Evolutionary conservation across 805 yeast genomes (phyloP).

Genomic region (Candida hungchunana): DNA sequence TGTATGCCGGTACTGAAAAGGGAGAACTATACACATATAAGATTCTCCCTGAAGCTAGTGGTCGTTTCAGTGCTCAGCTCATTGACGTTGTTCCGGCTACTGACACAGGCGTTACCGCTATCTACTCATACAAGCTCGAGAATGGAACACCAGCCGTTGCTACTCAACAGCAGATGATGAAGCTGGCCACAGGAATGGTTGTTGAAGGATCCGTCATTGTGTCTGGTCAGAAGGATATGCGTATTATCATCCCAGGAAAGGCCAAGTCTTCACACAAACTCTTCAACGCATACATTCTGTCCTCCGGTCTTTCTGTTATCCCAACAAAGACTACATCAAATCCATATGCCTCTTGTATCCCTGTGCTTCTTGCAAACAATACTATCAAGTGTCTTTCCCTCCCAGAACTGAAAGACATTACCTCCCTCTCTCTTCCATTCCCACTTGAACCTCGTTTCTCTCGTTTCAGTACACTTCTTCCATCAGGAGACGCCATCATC

Average conservation of each 20-base stretch:
- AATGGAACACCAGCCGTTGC: conserved; percentile 69
- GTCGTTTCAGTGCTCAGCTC: conserved; percentile 54
- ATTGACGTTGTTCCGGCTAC: conserved; percentile 45
- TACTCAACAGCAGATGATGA: conserved; percentile 48
- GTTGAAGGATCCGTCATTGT: conserved; percentile 61
- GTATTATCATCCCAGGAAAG: conserved; percentile 58
- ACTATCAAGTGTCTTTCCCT: conserved; percentile 43
- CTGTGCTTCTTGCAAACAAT: conserved; percentile 42
- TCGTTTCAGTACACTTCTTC: conserved; percentile 41
- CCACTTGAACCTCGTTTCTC: conserved; percentile 37
- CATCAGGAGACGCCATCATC: conserved; percentile 54
- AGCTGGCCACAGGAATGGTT: conserved; percentile 54
- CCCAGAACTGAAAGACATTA: conserved; percentile 61
- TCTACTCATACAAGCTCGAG: conserved; percentile 55
- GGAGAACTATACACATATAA: conserved; percentile 70
- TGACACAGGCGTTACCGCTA: conserved; percentile 43
- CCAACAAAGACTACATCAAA: conserved; percentile 23
- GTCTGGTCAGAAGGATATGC: conserved; percentile 53
- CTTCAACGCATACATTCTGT: conserved; percentile 41
- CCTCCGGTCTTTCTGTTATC: conserved; percentile 49
- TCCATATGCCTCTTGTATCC: conserved; percentile 43
- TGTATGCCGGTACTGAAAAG: conserved; percentile 70
- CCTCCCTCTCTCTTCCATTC: conserved; percentile 42
- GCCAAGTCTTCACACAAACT: conserved; percentile 61
- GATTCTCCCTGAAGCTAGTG: conserved; percentile 57